These are phyloP conservation scores for Vitis rupestris DNA, from an alignment of 164 flowering plant species.

Conservation along the genomic window DNA sequence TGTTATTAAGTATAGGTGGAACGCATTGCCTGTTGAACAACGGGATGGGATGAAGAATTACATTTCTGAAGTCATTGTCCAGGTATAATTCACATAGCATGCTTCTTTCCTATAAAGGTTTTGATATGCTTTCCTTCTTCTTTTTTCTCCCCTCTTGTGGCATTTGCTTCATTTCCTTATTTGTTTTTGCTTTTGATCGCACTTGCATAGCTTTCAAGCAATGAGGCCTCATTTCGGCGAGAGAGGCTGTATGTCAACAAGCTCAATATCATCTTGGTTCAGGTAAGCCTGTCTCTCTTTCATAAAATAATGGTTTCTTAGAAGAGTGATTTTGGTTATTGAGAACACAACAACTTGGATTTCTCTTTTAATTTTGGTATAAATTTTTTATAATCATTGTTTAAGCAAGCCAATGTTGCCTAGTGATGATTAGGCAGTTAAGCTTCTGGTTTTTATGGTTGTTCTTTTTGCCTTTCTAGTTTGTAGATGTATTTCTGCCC, in stretches of 20 bases:
- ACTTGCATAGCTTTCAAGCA: conserved; percentile 75
- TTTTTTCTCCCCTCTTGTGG: too few species aligned
- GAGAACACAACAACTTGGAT: too few species aligned
- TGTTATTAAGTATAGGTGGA: conserved; percentile 98
- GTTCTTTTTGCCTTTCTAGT: neutral
- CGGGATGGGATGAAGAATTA: conserved; percentile 99
- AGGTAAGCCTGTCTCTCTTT: conserved; percentile 41
- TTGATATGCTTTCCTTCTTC: too few species aligned
- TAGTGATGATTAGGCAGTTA: neutral
- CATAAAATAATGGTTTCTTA: neutral
- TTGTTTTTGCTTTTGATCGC: conserved; percentile 6
- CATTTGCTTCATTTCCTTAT: neutral
- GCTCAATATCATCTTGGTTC: conserved; percentile 89
- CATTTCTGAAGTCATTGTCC: conserved; percentile 95
- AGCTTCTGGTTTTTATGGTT: neutral
- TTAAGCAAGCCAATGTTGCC: too few species aligned
- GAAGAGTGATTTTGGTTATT: neutral
- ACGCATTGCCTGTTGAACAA: conserved; percentile 92
- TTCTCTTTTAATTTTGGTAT: too few species aligned
- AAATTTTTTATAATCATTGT: too few species aligned
- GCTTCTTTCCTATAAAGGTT: neutral
- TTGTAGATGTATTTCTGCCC: neutral
- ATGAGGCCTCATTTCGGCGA: conserved; percentile 80
- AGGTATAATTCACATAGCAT: conserved; percentile 40
- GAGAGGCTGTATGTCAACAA: conserved; percentile 96